A percentile compares a stretch with the other conserved stretches of the same genome.
Evolutionary conservation across 768 basidiomycete genomes (phyloP).

Genomic region (Mrakia hoshinonis): DNA sequence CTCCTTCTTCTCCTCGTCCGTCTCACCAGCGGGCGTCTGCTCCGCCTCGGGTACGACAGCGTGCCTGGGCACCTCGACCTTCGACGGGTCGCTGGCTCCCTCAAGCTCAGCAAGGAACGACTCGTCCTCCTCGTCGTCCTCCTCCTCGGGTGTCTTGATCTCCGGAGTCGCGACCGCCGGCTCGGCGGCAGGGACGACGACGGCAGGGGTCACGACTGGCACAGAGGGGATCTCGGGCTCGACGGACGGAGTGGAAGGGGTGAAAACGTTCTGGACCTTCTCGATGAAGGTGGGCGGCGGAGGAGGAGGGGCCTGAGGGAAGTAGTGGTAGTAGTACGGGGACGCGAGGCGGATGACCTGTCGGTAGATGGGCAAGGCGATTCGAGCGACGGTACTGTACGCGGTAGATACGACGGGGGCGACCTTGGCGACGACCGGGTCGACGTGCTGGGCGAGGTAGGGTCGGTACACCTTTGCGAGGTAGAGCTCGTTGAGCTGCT

Average conservation of each 20-base stretch:
- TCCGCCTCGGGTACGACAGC: slow-evolving; percentile 10
- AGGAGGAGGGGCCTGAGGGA: neutral
- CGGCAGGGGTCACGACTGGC: neutral
- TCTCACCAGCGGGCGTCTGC: slow-evolving; percentile 17
- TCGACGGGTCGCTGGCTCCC: slow-evolving; percentile 29
- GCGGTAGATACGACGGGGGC: neutral
- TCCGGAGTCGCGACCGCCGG: neutral
- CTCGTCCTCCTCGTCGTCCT: slow-evolving; percentile 32
- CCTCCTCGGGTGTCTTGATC: neutral
- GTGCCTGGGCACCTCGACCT: slow-evolving; percentile 30
- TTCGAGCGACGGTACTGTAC: neutral
- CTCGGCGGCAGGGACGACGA: neutral
- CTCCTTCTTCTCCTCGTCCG: slow-evolving; percentile 21
- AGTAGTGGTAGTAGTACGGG: slow-evolving; percentile 1
- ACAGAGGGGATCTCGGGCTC: neutral
- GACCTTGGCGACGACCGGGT: slow-evolving; percentile 16
- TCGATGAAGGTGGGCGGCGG: slow-evolving; percentile 13
- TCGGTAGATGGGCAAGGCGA: neutral
- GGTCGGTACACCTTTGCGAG: slow-evolving; percentile 18
- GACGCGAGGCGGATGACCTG: neutral
- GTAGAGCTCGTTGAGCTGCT: slow-evolving; percentile 1
- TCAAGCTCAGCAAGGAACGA: slow-evolving; percentile 28
- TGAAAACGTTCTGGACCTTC: slow-evolving; percentile 12
- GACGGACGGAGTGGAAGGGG: neutral
- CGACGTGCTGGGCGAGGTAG: slow-evolving; percentile 21